Conservation (phyloP, 2,329 filamentous ascomycete species). For the Colletotrichum lini region DNA sequence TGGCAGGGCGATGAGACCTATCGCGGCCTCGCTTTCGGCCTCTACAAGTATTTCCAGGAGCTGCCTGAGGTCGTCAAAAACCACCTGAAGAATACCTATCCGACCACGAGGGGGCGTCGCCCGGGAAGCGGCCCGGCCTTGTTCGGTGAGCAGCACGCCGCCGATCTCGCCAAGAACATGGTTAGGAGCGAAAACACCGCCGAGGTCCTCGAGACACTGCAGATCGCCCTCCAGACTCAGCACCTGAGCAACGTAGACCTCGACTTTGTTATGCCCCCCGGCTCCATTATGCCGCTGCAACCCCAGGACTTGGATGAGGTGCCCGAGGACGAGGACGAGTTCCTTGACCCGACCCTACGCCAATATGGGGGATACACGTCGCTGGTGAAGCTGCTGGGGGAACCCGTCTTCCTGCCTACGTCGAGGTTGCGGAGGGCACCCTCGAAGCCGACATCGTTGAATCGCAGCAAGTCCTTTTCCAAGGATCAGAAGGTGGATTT, state of each 20-base stretch:
- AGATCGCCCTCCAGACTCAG: conserved; percentile 84
- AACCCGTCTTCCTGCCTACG: conserved; percentile 89
- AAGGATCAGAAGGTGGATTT: conserved; percentile 87
- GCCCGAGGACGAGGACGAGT: conserved; percentile 75
- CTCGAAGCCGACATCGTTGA: conserved; percentile 86
- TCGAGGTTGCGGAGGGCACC: conserved; percentile 87
- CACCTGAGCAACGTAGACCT: conserved; percentile 88
- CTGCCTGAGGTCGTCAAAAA: conserved; percentile 83
- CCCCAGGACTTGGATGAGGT: conserved; percentile 72
- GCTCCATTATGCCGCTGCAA: conserved; percentile 77
- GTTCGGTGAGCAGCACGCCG: conserved; percentile 94
- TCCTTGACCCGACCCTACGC: conserved; percentile 73
- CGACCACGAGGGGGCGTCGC: conserved; percentile 66
- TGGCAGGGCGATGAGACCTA: conserved; percentile 96
- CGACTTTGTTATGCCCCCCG: conserved; percentile 87
- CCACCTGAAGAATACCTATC: conserved; percentile 73
- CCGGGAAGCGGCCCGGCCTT: conserved; percentile 77
- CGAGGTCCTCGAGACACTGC: conserved; percentile 81
- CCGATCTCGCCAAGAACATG: conserved; percentile 89
- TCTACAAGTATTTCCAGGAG: conserved; percentile 95
- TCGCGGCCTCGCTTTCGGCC: conserved; percentile 89
- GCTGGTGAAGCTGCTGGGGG: conserved; percentile 84
- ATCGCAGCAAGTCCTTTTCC: conserved; percentile 82
- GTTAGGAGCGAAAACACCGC: conserved; percentile 82
- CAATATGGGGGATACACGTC: conserved; percentile 86